Percentiles rank a stretch among this genome's conserved stretches.
phyloP scores from a whole-genome alignment of 2,329 filamentous ascomycete species.

The Phoma sp. region DNA sequence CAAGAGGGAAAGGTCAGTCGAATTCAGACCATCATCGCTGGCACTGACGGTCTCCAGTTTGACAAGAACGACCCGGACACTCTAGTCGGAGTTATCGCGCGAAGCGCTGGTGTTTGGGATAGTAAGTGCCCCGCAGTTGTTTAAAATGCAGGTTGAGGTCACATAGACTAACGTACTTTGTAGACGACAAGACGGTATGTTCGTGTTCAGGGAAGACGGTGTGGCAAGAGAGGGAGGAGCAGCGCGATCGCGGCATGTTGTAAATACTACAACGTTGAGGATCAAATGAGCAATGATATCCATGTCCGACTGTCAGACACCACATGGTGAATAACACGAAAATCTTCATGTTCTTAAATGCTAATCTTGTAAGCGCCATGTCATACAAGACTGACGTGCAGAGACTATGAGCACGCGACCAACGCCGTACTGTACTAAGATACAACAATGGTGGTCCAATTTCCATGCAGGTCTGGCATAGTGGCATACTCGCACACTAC shows the following conservation, averaged over 20 bases:
- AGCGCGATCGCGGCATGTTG: constrained; percentile 88
- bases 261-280: constrained; percentile 52
- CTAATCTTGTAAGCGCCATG: background rate
- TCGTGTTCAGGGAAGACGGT: constrained; percentile 97
- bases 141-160: constrained; percentile 1
- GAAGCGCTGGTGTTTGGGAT: constrained; percentile 98
- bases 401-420: too few relatives aligned
- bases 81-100: constrained; percentile 88
- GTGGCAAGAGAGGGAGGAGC: constrained; percentile 94
- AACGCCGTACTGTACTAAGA: too few relatives aligned
- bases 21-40: background rate
- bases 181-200: constrained; percentile 92
- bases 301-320: background rate
- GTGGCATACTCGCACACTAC: too few relatives aligned
- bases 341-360: background rate
- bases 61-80: constrained; percentile 77
- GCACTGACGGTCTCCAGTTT: constrained; percentile 21
- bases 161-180: constrained; percentile 45
- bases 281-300: background rate
- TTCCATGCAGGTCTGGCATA: too few relatives aligned
- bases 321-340: background rate
- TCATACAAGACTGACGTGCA: background rate
- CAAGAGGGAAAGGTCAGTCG: constrained; percentile 56
- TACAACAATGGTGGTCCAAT: background rate
- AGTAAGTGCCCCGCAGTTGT: constrained; percentile 26